phyloP scores from a whole-genome alignment of 176 grass and related monocot species.

The Oryza longistaminata region DNA sequence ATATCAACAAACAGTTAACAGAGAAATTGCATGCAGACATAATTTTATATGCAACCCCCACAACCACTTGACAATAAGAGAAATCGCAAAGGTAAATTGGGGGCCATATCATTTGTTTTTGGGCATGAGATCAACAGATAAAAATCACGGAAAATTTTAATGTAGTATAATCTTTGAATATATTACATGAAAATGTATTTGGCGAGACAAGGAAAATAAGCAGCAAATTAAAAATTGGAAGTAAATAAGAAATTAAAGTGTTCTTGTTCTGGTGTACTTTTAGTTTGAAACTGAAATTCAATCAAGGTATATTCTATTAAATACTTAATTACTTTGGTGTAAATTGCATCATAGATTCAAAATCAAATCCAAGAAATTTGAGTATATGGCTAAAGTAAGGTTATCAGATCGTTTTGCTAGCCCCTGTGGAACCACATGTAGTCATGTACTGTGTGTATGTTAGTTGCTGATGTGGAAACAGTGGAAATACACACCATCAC shows the following conservation, averaged over 20 bases:
- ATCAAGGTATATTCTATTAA: no score
- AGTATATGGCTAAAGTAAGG: no score
- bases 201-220: not conserved
- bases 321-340: no score
- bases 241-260: not conserved
- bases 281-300: no score
- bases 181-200: not conserved
- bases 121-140: not conserved
- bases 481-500: no score
- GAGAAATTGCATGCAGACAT: not conserved
- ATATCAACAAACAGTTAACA: constrained; percentile 2
- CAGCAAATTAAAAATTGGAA: not conserved
- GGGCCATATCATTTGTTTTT: not conserved
- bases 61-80: not conserved
- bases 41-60: not conserved
- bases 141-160: not conserved
- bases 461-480: no score
- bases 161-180: not conserved
- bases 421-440: no score
- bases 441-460: no score
- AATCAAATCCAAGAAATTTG: no score
- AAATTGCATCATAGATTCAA: no score
- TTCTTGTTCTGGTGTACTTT: not conserved
- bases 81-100: not conserved
- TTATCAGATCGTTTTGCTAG: no score